These are phyloP conservation scores for Ilyonectria sp. DNA, from an alignment of 2,329 filamentous ascomycete species.

Conservation along the genomic window DNA sequence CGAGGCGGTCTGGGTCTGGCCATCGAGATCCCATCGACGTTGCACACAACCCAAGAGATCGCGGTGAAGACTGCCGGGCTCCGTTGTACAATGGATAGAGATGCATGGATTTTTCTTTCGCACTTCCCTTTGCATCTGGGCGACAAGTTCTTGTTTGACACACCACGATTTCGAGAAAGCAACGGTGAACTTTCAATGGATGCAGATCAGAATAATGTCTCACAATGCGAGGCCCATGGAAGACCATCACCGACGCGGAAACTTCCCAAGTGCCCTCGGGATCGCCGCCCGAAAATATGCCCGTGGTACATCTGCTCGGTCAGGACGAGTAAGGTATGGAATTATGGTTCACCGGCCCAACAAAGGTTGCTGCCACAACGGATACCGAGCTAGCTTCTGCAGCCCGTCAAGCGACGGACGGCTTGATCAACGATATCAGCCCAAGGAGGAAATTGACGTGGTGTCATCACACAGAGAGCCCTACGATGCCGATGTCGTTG, in stretches of 20 bases:
- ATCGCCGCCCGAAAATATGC: not conserved
- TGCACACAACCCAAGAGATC: not conserved
- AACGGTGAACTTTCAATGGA: not conserved
- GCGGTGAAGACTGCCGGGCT: not conserved
- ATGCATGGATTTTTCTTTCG: conserved; percentile 7
- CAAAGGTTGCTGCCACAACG: conserved; percentile 31
- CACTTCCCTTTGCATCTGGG: conserved; percentile 8
- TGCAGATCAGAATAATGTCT: not conserved
- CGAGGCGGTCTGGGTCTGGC: too few species aligned
- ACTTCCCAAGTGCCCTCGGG: not conserved
- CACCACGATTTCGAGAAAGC: not conserved
- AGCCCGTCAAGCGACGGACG: not conserved
- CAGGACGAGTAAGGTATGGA: conserved; percentile 35
- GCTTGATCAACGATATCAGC: not conserved
- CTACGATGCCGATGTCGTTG: conserved; percentile 26
- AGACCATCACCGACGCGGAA: not conserved
- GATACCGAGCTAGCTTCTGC: conserved; percentile 13
- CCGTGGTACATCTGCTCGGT: not conserved
- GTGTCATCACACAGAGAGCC: conserved; percentile 21
- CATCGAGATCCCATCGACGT: not conserved
- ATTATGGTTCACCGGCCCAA: conserved; percentile 41
- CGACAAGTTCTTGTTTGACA: not conserved
- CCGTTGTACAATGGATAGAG: not conserved
- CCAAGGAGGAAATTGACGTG: not conserved
- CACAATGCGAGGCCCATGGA: not conserved